Conservation (phyloP, 1,284 basidiomycete genomes). For the Austroboletus olivaceoglutinosus region DNA sequence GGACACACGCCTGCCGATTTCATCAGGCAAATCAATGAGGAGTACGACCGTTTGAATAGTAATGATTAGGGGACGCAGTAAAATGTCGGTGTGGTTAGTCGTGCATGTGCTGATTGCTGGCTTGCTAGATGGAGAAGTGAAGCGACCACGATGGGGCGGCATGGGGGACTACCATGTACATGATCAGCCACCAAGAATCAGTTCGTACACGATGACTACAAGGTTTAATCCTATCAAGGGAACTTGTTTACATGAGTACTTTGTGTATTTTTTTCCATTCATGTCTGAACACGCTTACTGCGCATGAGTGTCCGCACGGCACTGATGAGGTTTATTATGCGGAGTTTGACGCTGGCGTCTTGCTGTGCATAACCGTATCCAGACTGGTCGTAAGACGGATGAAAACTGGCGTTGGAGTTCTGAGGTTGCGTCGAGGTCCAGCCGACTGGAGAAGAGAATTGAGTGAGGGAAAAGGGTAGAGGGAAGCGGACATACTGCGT, state of each 20-base stretch:
- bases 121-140: constrained; percentile 11
- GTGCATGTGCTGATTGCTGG: constrained; percentile 7
- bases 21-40: constrained; percentile 73
- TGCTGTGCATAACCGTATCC: constrained; percentile 50
- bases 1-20: constrained; percentile 77
- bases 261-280: constrained; percentile 12
- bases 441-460: constrained; percentile 62
- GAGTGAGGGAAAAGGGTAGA: constrained; percentile 5
- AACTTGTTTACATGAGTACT: constrained; percentile 50
- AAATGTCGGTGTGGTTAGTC: constrained; percentile 7
- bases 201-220: constrained; percentile 78
- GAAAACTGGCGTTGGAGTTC: constrained; percentile 53
- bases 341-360: constrained; percentile 78
- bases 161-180: constrained; percentile 16
- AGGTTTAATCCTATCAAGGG: constrained; percentile 84
- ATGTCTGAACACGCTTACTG: constrained; percentile 54
- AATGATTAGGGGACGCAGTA: constrained; percentile 22
- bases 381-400: constrained; percentile 66
- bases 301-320: constrained; percentile 94
- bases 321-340: constrained; percentile 87
- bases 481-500: constrained; percentile 62
- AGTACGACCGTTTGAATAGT: constrained; percentile 63
- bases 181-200: constrained; percentile 56
- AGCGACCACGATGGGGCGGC: constrained; percentile 11
- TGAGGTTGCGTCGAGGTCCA: constrained; percentile 78